Base-by-base conservation (phyloP, 2,329 filamentous ascomycete genomes). In the Aspergillus hortae region DNA sequence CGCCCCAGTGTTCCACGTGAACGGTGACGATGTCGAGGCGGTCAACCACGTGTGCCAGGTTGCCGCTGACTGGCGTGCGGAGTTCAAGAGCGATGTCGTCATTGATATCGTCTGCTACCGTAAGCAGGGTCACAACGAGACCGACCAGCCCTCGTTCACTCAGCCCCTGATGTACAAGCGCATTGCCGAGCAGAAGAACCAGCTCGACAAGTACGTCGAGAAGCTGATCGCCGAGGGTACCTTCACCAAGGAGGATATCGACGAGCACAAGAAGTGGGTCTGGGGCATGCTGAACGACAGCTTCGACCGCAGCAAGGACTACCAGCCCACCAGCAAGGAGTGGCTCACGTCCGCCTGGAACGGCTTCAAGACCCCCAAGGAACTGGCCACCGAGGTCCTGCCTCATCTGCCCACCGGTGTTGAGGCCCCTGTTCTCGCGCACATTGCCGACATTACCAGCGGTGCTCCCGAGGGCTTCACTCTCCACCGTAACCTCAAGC, bases 121-220 rank as follows among this genome's bases (percentile, higher is more conserved):
- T 69, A 99, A 97, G 80, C 86, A 96, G 73, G 94, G 94, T 57
- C 94, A 99, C 85, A 99, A 99, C 78, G 94, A 99, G 80, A 99
- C 94, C 10, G 94, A 99, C 71, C 94, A 99, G 80, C 94, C 94
- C 44, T 96, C 92, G 38, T 99, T 99, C 81, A 99, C 94, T n/a
- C 94, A 99, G 73, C 94, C 94, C 38, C 79, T 96, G 63, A 99
- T 99, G 94, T 99, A 99, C 84, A 96, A 97, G 86, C 89, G 89
- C 67, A 97, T 99, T 69, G 83, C 86, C 62, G 81, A 87, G 54
- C 90, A 97, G 72, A 82, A 87, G 59, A 85, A 88, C 43, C 89
- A 94, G 70, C 86, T 99, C 54, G 88, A 95, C 69, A 89, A 90
- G 66, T 99, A 99, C 71, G 84, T 94, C 61, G 84, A 95, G 67